Evolutionary conservation across 1,139 yeast species (phyloP).

Genomic region (Lodderomyces orthopsilosis): DNA sequence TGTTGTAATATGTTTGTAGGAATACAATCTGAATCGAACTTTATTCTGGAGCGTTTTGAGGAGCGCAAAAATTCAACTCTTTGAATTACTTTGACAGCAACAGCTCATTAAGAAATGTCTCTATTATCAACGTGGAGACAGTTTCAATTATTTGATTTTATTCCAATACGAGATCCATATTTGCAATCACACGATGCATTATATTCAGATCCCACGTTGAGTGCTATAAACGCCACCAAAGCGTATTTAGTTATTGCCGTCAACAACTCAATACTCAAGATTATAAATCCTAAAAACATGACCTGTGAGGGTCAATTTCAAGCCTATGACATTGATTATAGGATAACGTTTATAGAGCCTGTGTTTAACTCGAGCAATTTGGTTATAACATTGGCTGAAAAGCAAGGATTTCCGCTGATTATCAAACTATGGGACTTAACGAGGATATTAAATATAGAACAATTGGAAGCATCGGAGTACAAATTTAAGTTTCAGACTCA

Average conservation of each 20-base stretch:
- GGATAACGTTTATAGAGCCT: conserved; percentile 54
- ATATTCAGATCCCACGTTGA: conserved; percentile 75
- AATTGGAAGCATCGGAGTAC: conserved; percentile 26
- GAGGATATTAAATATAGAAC: conserved; percentile 36
- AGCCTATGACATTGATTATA: conserved; percentile 66
- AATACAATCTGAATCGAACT: too few species aligned
- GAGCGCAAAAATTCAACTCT: too few species aligned
- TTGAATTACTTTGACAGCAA: too few species aligned
- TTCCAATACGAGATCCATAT: conserved; percentile 83
- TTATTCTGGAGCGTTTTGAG: too few species aligned
- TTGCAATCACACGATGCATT: conserved; percentile 60
- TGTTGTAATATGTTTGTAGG: not conserved
- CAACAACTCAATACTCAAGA: conserved; percentile 51
- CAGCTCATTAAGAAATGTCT: conserved; percentile 12
- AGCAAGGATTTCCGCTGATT: conserved; percentile 64
- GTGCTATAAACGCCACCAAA: conserved; percentile 56
- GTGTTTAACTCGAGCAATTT: conserved; percentile 40
- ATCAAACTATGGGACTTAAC: conserved; percentile 73
- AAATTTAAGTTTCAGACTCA: conserved; percentile 14
- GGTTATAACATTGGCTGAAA: conserved; percentile 71
- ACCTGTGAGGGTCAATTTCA: conserved; percentile 47
- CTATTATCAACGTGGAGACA: conserved; percentile 67
- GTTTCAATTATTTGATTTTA: conserved; percentile 80
- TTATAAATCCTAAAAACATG: conserved; percentile 32
- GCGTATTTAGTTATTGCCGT: conserved; percentile 60